A percentile compares a stretch with the other conserved stretches of the same genome.
phyloP scores from a whole-genome alignment of 2,329 filamentous ascomycete genomes.

The Alternaria consortialis region DNA sequence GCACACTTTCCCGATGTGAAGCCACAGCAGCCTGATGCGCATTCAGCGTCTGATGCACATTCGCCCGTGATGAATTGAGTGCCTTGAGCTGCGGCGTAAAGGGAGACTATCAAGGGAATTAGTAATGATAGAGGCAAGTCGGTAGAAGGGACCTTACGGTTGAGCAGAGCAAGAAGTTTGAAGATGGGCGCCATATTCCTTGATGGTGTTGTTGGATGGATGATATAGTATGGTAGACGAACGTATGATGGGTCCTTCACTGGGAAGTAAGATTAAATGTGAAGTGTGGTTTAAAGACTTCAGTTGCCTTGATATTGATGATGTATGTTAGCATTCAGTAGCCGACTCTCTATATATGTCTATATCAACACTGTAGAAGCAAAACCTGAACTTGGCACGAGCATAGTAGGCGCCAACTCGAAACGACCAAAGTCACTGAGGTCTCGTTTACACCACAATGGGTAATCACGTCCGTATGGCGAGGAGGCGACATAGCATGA shows the following conservation, averaged over 20 bases:
- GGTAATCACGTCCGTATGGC: constrained; percentile 20
- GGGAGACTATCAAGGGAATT: constrained; percentile 29
- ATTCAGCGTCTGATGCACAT: constrained; percentile 40
- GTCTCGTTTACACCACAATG: constrained; percentile 22
- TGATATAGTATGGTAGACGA: neutral
- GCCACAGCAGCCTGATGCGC: constrained; percentile 34
- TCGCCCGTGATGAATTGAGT: constrained; percentile 44
- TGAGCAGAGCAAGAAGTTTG: constrained; percentile 36
- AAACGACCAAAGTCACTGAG: constrained; percentile 29
- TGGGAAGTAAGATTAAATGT: constrained; percentile 25
- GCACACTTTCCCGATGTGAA: constrained; percentile 48
- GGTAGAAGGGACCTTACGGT: constrained; percentile 21
- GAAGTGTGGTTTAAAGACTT: constrained; percentile 1
- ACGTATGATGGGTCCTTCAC: constrained; percentile 19
- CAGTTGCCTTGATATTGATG: constrained; percentile 5
- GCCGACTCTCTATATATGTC: constrained; percentile 28
- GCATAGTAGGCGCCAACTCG: constrained; percentile 27
- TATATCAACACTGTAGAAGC: neutral
- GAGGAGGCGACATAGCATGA: constrained; percentile 19
- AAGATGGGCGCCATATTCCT: constrained; percentile 39
- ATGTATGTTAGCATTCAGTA: constrained; percentile 7
- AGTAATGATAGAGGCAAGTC: neutral
- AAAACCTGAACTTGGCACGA: neutral
- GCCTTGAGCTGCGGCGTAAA: constrained; percentile 38
- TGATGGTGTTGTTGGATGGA: neutral